A percentile compares a stretch with the other conserved stretches of the same genome.
Evolutionary conservation across 2,329 filamentous ascomycete genomes (phyloP).

Genomic region (Cryphonectria carpinicola): DNA sequence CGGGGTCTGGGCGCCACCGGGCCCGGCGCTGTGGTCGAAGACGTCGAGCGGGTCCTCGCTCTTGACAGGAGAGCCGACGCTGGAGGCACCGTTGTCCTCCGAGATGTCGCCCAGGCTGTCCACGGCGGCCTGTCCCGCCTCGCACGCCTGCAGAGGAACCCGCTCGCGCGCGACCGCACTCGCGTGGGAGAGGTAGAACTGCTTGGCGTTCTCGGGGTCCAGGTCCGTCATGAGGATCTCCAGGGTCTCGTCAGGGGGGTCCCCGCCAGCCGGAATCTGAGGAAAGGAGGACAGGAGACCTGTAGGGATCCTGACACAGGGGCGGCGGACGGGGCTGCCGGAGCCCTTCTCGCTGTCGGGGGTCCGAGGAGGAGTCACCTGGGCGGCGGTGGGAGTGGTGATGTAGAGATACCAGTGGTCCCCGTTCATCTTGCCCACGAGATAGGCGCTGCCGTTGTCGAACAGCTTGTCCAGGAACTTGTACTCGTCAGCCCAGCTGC

Average conservation of each 20-base stretch:
- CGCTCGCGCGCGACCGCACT: constrained; percentile 87
- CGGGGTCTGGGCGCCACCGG: constrained; percentile 58
- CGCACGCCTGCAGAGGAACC: constrained; percentile 69
- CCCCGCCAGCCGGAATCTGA: constrained; percentile 40
- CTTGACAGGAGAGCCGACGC: constrained; percentile 30
- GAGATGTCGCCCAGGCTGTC: constrained; percentile 60
- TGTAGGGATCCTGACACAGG: constrained; percentile 59
- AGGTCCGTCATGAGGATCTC: constrained; percentile 76
- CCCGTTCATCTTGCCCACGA: constrained; percentile 99
- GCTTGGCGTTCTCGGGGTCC: constrained; percentile 69
- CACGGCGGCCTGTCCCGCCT: constrained; percentile 63
- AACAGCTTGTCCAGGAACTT: constrained; percentile 91
- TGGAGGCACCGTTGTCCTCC: constrained; percentile 41
- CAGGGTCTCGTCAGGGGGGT: constrained; percentile 73
- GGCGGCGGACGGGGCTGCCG: constrained; percentile 44
- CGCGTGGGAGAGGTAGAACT: constrained; percentile 73
- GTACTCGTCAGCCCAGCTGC: constrained; percentile 97
- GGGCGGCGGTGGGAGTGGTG: constrained; percentile 78
- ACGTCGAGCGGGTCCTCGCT: constrained; percentile 73
- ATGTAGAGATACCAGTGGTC: constrained; percentile 99
- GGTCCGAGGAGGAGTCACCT: constrained; percentile 80
- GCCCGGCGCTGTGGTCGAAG: constrained; percentile 68
- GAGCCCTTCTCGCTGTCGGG: constrained; percentile 58
- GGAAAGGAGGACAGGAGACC: constrained; percentile 44
- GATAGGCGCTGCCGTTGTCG: constrained; percentile 90